phyloP scores from a whole-genome alignment of 176 grass and related monocot genomes.

The Musa itinerans region DNA sequence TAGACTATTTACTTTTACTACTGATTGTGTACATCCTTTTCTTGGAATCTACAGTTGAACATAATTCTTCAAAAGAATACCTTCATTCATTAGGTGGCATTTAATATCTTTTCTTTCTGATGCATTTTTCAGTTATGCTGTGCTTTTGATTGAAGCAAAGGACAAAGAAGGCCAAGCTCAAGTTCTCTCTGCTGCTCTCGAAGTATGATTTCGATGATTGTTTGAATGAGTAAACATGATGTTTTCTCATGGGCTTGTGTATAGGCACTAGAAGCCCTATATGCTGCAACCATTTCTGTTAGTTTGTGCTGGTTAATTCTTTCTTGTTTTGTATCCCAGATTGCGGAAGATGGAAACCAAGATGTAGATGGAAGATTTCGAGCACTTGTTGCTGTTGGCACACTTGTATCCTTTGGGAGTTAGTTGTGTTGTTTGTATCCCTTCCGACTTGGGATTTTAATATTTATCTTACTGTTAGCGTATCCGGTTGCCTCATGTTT shows the following conservation, averaged over 20 bases:
- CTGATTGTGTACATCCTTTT: background rate
- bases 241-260: background rate
- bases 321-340: constrained; percentile 27
- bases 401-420: constrained; percentile 77
- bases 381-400: constrained; percentile 70
- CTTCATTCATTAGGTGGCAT: background rate
- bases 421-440: background rate
- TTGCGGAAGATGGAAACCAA: constrained; percentile 71
- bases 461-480: background rate
- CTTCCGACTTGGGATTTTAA: background rate
- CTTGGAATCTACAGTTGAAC: background rate
- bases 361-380: constrained; percentile 77
- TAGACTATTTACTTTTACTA: background rate
- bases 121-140: constrained; percentile 50
- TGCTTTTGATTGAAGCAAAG: constrained; percentile 75
- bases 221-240: background rate
- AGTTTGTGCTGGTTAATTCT: constrained; percentile 10
- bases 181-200: constrained; percentile 77
- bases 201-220: constrained; percentile 29
- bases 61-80: constrained; percentile 3
- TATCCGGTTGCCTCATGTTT: too few species aligned
- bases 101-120: constrained; percentile 3
- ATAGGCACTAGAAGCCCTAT: background rate
- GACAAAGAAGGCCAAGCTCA: constrained; percentile 85
- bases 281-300: background rate